Base-by-base conservation (phyloP, 2,329 filamentous ascomycete species). In the Gliomastix tumulicola region DNA sequence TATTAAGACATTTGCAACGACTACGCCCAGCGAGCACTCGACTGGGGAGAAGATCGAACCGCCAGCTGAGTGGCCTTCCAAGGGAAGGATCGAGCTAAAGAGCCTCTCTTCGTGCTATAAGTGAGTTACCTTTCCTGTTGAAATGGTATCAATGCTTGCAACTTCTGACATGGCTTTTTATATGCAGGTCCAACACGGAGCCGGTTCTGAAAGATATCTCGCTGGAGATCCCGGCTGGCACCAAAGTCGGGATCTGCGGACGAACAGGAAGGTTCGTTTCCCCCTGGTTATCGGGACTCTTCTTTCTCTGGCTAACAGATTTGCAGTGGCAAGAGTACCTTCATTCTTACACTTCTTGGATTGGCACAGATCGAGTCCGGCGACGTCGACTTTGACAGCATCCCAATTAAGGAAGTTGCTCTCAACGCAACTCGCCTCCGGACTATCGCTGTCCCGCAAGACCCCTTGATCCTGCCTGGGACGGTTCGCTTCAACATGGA, bases 391-490 rank as follows among this genome's bases (percentile, higher is more conserved):
- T 63, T 73, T 32, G 69, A 75, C 43, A 54, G 44, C 19, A 36
- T 65, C 1, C 50, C 59, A 2, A 55, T 68, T 4, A 22, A 49
- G 23, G 41, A 40, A 2, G 49, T 74, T 13, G 44, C 63, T 31
- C 60, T 65, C 4, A 21, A 51, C 3, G 44, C 49, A 1, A 52
- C 74, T 1, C 65, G 69, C 5, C 48, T 58, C 15, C 60, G 58
- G 6, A 50, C 75, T 30, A 66, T 69, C 31, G 63, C 64, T 12
- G 46, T 76, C 2, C 65, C 71, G 1, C 71, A 76, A 47, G 68
- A 76, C 8, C 49, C 67, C 0, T 60, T 69, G 10, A 67, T 74
- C 44, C 49, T 74, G 4, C 60, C 60, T 2, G 63, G 59, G 18
- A 60, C 56, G 3, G 54, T 65, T 34, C 50, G 48, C 10, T 35